Conservation (phyloP, 2,329 filamentous ascomycete species). For the Aspergillus sp. region DNA sequence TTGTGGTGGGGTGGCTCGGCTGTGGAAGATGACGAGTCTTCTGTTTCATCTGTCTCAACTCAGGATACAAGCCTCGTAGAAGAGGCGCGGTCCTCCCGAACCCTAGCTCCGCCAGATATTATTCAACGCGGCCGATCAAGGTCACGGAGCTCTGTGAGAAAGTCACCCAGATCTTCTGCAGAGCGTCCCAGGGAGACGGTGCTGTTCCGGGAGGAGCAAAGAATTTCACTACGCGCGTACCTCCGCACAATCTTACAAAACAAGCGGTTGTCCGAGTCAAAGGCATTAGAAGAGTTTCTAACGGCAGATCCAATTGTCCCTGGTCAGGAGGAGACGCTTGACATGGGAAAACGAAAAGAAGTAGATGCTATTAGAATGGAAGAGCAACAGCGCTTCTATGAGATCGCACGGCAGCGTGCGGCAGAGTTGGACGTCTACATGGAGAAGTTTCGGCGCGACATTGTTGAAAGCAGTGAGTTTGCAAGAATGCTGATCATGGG, state of each 20-base stretch:
- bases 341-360: constrained; percentile 75
- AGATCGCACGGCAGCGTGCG: constrained; percentile 86
- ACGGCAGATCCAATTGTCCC: constrained; percentile 69
- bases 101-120: constrained; percentile 30
- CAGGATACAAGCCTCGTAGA: constrained; percentile 52
- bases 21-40: constrained; percentile 71
- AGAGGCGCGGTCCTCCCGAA: constrained; percentile 33
- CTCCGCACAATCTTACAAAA: constrained; percentile 84
- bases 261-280: constrained; percentile 76
- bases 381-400: constrained; percentile 92
- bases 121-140: constrained; percentile 24
- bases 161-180: constrained; percentile 35
- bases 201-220: constrained; percentile 83
- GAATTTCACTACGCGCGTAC: constrained; percentile 87
- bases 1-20: constrained; percentile 51
- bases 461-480: constrained; percentile 68
- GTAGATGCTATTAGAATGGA: constrained; percentile 87
- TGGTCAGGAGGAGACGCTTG: constrained; percentile 78
- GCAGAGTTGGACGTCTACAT: constrained; percentile 96
- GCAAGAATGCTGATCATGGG: neutral
- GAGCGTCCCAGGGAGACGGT: constrained; percentile 52
- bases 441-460: constrained; percentile 72
- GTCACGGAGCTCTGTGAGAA: constrained; percentile 31
- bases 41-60: constrained; percentile 77
- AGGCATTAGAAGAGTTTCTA: constrained; percentile 81